A percentile compares a stretch with the other conserved stretches of the same genome.
These are phyloP conservation scores for Podochytrium sp. DNA, from an alignment of 192 early-diverging fungal genomes.

Conservation along the genomic window DNA sequence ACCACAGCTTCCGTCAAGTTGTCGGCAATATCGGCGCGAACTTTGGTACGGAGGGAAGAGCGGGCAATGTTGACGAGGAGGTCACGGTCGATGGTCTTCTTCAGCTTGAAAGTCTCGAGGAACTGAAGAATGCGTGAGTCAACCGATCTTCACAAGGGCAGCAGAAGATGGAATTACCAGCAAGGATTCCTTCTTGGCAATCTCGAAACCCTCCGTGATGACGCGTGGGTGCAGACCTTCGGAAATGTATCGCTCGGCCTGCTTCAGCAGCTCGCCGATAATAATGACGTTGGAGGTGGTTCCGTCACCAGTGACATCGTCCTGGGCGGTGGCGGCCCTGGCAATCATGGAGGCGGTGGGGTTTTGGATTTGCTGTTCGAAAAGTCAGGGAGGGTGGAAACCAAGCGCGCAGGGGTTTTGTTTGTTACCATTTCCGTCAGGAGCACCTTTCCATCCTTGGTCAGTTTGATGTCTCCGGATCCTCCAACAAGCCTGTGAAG, in stretches of 20 bases:
- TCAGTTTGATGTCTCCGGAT: slow-evolving; percentile 93
- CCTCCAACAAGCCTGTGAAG: slow-evolving; percentile 87
- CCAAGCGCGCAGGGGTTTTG: background rate
- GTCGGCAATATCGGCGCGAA: slow-evolving; percentile 88
- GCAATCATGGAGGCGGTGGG: slow-evolving; percentile 99
- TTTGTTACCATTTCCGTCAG: slow-evolving; percentile 90
- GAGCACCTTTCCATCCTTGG: slow-evolving; percentile 99
- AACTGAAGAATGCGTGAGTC: slow-evolving; percentile 67
- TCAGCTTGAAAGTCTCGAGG: slow-evolving; percentile 83
- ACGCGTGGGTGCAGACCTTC: slow-evolving; percentile 97
- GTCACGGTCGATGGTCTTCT: slow-evolving; percentile 85
- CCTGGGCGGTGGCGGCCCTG: slow-evolving; percentile 97
- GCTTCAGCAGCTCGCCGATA: slow-evolving; percentile 97
- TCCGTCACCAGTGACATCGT: slow-evolving; percentile 98
- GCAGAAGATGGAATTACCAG: slow-evolving; percentile 63
- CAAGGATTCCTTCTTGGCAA: slow-evolving; percentile 94
- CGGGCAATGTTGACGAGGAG: slow-evolving; percentile 88
- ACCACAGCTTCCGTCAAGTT: slow-evolving; percentile 94
- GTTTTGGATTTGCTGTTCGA: slow-evolving; percentile 96
- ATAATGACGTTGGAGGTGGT: slow-evolving; percentile 96
- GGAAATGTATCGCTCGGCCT: slow-evolving; percentile 87
- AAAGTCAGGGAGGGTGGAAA: background rate
- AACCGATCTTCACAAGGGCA: slow-evolving; percentile 1
- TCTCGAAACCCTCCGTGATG: slow-evolving; percentile 95
- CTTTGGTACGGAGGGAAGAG: slow-evolving; percentile 94